Percentiles rank a stretch among this genome's conserved stretches.
Conservation (phyloP, 495 filamentous ascomycete species). For the Podospora pseudoanserina region DNA sequence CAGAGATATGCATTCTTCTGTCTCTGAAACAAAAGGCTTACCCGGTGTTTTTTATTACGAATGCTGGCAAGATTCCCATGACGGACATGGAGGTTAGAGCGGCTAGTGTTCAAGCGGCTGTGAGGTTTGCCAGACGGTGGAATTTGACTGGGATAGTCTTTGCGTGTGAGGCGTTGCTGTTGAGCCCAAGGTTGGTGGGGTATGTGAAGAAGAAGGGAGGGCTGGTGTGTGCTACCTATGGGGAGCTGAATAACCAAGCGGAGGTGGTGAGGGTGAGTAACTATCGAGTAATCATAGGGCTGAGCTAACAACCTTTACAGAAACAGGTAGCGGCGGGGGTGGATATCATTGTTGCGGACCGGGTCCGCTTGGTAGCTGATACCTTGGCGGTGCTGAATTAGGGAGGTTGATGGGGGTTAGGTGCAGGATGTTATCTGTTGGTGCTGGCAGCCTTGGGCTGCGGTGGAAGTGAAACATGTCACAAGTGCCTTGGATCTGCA, state of each 20-base stretch:
- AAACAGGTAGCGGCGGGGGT: conserved; percentile 41
- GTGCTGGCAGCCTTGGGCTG: no score
- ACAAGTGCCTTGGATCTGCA: no score
- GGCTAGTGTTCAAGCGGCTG: conserved; percentile 36
- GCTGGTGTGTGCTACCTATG: conserved; percentile 33
- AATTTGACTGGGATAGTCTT: conserved; percentile 36
- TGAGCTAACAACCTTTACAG: conserved; percentile 37
- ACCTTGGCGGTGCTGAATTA: not conserved
- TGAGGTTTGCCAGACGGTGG: conserved; percentile 40
- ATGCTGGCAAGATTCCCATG: conserved; percentile 34
- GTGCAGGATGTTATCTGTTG: no score
- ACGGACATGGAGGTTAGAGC: conserved; percentile 26
- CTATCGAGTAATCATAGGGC: conserved; percentile 17
- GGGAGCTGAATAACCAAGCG: conserved; percentile 34
- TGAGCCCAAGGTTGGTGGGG: conserved; percentile 34
- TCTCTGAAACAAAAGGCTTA: conserved; percentile 38
- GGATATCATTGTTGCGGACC: conserved; percentile 10
- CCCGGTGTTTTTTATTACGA: conserved; percentile 41
- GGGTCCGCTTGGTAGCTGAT: conserved; percentile 1
- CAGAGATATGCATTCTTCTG: conserved; percentile 44
- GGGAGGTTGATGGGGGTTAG: no score
- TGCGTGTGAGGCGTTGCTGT: conserved; percentile 34
- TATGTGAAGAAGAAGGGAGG: conserved; percentile 28
- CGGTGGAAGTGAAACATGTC: no score
- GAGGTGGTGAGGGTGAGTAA: not conserved